Conservation (phyloP, 179 eudicot genomes). For the Silene coronaria region DNA sequence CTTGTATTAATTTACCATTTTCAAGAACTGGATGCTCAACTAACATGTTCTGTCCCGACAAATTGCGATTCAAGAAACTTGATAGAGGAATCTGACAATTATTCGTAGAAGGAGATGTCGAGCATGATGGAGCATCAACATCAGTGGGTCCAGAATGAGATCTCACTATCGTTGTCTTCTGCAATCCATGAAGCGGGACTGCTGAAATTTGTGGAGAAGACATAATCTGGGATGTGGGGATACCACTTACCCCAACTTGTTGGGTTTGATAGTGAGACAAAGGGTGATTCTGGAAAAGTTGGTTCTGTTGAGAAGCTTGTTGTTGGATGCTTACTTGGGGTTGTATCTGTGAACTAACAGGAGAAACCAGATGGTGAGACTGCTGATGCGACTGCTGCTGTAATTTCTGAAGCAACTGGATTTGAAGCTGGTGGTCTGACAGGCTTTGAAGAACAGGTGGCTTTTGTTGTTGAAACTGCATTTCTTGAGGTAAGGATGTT, state of each 20-base stretch:
- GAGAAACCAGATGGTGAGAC: constrained; percentile 45
- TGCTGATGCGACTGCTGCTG: constrained; percentile 57
- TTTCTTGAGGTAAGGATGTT: constrained; percentile 50
- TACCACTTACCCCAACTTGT: constrained; percentile 36
- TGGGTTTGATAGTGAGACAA: constrained; percentile 41
- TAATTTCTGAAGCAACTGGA: constrained; percentile 66
- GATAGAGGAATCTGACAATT: constrained; percentile 55
- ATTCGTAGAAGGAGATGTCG: constrained; percentile 81
- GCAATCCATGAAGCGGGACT: constrained; percentile 56
- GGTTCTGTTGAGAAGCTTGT: constrained; percentile 43
- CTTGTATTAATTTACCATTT: constrained; percentile 41
- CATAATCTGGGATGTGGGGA: constrained; percentile 42
- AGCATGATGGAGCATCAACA: constrained; percentile 78
- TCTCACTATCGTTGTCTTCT: constrained; percentile 41
- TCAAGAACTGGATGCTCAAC: constrained; percentile 42
- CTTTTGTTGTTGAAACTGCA: constrained; percentile 76
- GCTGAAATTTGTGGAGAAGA: constrained; percentile 45
- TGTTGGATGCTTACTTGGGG: constrained; percentile 49
- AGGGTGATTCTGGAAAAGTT: constrained; percentile 42
- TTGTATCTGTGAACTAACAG: constrained; percentile 43
- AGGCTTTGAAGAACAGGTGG: constrained; percentile 48
- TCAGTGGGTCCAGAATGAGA: constrained; percentile 53
- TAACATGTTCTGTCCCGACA: constrained; percentile 39
- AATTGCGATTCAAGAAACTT: constrained; percentile 45
- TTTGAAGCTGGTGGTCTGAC: constrained; percentile 71